Evolutionary conservation across 1,139 yeast species (phyloP), one percentile per base, ranked within the genome.

Genomic region (Yamadazyma kanchanaburiensis): DNA sequence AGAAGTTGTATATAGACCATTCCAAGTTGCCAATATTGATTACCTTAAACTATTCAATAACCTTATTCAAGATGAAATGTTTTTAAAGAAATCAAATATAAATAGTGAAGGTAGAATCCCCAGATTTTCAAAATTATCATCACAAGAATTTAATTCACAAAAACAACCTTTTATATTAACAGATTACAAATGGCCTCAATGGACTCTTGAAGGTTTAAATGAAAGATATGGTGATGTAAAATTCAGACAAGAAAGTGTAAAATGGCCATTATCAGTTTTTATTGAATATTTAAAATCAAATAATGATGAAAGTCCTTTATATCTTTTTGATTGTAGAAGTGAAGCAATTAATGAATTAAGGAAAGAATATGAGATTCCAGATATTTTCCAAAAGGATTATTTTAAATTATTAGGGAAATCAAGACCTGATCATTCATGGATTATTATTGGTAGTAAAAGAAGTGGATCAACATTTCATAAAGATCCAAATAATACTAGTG

Each of bases 401-500:
- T 70, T 76, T 53, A 61, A 58, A 24, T 62, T 74, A 44, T 52
- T 67, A 37, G 48, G 59, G 35, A 36, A 63, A 26, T 80, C 84
- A 41, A 69, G 96, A 31, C 96, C 96, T 0, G 95, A 88, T 53
- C 83, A 83, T 53, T 76, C 94, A 8, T 88, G 96, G 96, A 63
- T 88, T 22, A 88, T 88, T 26, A 71, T 84, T 11, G 96, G 96
- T 0, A 87, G 94, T 1, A 64, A 61, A 15, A 57, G 94, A 29
- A 78, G 88, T 12, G 96, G 96, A 0, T 84, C 94, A 1, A 83
- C 94, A 0, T 88, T 87, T 55, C 96, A 88, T 54, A 87, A 88
- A 46, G 96, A 88, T 49, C 96, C 96, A 3, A 88, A 88, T 51
- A 77, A 78, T 27, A 88, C 96, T 0, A 77, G 84, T 32, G 96